Conservation (phyloP, 441 rosid genomes). For the Gossypium trilobum region DNA sequence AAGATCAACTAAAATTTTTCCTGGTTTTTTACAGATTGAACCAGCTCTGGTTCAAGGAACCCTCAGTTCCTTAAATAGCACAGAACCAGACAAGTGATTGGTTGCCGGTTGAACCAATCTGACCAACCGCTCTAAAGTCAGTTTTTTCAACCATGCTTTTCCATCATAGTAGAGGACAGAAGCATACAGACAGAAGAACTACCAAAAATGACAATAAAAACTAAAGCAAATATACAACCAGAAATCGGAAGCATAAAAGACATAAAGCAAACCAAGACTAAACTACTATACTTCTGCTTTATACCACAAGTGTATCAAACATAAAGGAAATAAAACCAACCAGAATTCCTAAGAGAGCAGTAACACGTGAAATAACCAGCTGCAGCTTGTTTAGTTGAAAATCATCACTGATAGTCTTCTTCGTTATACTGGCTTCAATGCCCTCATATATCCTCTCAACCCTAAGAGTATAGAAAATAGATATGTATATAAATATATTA, state of each 20-base stretch:
- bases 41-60: too few species aligned
- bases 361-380: constrained; percentile 68
- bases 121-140: neutral
- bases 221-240: neutral
- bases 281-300: neutral
- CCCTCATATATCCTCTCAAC: constrained; percentile 76
- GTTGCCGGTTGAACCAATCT: too few species aligned
- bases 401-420: constrained; percentile 44
- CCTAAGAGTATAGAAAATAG: constrained; percentile 41
- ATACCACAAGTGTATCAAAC: neutral
- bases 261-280: neutral
- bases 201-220: neutral
- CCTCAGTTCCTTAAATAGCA: too few species aligned
- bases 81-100: too few species aligned
- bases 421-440: constrained; percentile 44
- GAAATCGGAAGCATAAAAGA: neutral
- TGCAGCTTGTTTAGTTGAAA: constrained; percentile 67
- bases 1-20: too few species aligned
- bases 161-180: neutral
- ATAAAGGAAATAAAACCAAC: constrained; percentile 29
- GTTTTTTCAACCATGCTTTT: neutral
- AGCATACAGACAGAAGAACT: neutral
- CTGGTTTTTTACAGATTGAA: too few species aligned
- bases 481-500: constrained; percentile 18
- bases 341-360: constrained; percentile 82